phyloP scores from a whole-genome alignment of 345 rosid genomes.

The Cochlearia excelsa region DNA sequence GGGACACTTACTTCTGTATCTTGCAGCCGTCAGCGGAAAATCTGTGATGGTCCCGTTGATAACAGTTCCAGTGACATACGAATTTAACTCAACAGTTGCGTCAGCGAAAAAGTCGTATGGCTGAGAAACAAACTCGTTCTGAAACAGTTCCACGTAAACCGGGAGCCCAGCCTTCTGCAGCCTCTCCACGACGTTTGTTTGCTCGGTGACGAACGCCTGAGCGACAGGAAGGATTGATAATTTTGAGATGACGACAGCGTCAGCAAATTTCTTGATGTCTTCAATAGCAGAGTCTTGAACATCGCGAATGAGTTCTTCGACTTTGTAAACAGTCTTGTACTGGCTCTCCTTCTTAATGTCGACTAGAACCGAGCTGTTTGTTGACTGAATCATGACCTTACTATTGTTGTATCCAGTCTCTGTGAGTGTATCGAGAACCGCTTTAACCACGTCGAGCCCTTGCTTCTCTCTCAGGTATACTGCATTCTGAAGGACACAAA shows the following conservation, averaged over 20 bases:
- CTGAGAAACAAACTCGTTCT: constrained; percentile 86
- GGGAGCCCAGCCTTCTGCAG: constrained; percentile 51
- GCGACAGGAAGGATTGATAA: constrained; percentile 45
- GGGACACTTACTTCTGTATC: constrained; percentile 66
- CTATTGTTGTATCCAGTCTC: constrained; percentile 56
- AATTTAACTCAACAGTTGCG: constrained; percentile 70
- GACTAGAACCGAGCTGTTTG: constrained; percentile 65
- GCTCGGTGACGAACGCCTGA: constrained; percentile 30
- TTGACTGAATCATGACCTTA: constrained; percentile 80
- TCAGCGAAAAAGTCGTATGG: constrained; percentile 88
- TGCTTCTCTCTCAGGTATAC: constrained; percentile 58
- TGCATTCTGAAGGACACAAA: constrained; percentile 53
- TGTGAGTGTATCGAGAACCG: constrained; percentile 54
- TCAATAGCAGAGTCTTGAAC: constrained; percentile 44
- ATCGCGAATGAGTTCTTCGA: constrained; percentile 62
- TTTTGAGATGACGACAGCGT: constrained; percentile 59
- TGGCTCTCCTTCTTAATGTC: constrained; percentile 47
- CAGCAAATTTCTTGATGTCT: constrained; percentile 67
- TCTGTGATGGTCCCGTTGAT: constrained; percentile 73
- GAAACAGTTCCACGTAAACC: constrained; percentile 63
- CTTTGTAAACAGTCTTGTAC: constrained; percentile 61
- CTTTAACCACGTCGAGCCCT: constrained; percentile 50
- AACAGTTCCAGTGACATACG: constrained; percentile 27
- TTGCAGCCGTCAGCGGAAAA: constrained; percentile 70
- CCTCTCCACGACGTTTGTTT: constrained; percentile 48